These are phyloP conservation scores for Phytophthora gonapodyides DNA, from an alignment of 352 stramenopile genomes.

Conservation along the genomic window DNA sequence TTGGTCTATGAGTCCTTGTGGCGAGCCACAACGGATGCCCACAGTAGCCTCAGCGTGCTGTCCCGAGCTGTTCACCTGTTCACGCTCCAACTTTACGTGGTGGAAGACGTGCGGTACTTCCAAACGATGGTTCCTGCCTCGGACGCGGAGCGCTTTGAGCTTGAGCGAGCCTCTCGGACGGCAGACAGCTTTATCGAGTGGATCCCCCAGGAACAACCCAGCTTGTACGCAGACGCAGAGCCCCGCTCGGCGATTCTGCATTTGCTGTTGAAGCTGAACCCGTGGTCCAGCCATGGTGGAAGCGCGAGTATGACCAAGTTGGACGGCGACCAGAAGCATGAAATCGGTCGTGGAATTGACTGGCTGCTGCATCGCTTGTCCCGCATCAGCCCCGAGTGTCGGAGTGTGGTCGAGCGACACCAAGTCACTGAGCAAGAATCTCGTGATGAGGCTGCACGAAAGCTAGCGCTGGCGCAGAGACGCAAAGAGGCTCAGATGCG, in stretches of 20 bases:
- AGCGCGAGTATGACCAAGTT: constrained; percentile 62
- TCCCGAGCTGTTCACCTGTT: constrained; percentile 80
- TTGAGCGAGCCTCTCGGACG: constrained; percentile 46
- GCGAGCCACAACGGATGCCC: constrained; percentile 57
- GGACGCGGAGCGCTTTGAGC: constrained; percentile 49
- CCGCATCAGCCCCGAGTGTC: constrained; percentile 50
- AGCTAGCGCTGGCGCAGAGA: constrained; percentile 57
- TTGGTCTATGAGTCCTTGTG: constrained; percentile 78
- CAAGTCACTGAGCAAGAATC: constrained; percentile 65
- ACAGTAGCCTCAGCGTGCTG: constrained; percentile 67
- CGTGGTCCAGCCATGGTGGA: constrained; percentile 62
- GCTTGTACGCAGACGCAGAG: constrained; percentile 33
- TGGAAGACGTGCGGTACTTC: constrained; percentile 74
- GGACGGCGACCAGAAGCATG: constrained; percentile 84
- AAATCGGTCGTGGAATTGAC: constrained; percentile 78
- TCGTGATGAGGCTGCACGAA: constrained; percentile 70
- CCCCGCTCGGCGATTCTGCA: constrained; percentile 52
- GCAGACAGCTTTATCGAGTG: constrained; percentile 64
- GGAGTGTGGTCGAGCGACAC: constrained; percentile 54
- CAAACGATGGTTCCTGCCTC: constrained; percentile 50
- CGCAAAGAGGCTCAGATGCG: constrained; percentile 78
- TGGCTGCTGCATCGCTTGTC: constrained; percentile 76
- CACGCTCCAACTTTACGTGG: constrained; percentile 82
- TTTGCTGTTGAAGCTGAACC: constrained; percentile 73
- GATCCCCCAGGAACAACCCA: constrained; percentile 54